Evolutionary conservation across 495 filamentous ascomycete genomes (phyloP).

Genomic region (Xylaria flabelliformis): DNA sequence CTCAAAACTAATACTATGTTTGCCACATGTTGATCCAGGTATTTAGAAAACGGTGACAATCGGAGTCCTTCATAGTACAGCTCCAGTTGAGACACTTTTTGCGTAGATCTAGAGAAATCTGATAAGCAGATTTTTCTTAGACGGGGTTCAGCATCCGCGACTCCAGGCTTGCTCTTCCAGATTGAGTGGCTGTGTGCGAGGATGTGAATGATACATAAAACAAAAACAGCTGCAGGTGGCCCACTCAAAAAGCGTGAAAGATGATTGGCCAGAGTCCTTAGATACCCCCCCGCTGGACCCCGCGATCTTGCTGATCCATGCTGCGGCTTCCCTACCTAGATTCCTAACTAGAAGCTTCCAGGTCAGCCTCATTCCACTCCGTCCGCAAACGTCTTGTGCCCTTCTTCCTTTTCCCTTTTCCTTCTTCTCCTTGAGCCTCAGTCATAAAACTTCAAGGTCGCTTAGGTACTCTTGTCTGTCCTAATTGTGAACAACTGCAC

Average conservation of each 20-base stretch:
- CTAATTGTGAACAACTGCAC: background rate
- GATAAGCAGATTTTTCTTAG: no score
- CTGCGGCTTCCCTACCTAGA: conserved; percentile 6
- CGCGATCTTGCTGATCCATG: conserved; percentile 8
- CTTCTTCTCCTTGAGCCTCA: background rate
- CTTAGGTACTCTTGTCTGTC: background rate
- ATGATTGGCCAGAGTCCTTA: conserved; percentile 13
- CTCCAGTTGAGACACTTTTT: no score
- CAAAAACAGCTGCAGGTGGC: no score
- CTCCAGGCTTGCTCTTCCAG: no score
- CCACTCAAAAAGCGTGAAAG: conserved; percentile 13
- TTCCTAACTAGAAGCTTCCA: conserved; percentile 31
- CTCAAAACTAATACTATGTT: no score
- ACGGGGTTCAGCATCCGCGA: no score
- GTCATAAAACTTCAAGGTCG: background rate
- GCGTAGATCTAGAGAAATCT: no score
- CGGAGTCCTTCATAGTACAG: no score
- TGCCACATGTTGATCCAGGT: no score
- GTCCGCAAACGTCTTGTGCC: background rate
- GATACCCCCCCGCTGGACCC: conserved; percentile 12
- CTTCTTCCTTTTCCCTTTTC: background rate
- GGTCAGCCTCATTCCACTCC: conserved; percentile 19
- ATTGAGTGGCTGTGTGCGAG: no score
- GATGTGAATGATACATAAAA: no score
- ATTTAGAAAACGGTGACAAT: no score